phyloP scores from a whole-genome alignment of 768 basidiomycete species.

The Sarcodon sp. region DNA sequence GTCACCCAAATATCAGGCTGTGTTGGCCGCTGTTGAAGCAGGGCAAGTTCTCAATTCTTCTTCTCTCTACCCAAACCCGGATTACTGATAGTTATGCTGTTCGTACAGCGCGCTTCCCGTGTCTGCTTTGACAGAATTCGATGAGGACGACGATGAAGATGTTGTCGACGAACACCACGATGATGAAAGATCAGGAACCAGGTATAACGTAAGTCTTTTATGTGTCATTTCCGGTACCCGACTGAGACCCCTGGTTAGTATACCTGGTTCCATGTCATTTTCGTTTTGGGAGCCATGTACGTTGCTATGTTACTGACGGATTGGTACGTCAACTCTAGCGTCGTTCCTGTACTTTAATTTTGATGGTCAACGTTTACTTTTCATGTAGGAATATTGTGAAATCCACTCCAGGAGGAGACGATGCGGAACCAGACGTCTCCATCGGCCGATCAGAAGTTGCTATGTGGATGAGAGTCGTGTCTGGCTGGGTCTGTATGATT shows the following conservation, averaged over 20 bases:
- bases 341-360: background rate
- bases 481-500: constrained; percentile 86
- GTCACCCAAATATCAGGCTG: constrained; percentile 83
- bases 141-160: constrained; percentile 63
- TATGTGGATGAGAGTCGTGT: constrained; percentile 99
- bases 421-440: constrained; percentile 44
- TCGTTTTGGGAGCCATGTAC: constrained; percentile 94
- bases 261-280: constrained; percentile 98
- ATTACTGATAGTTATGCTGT: background rate
- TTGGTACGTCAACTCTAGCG: constrained; percentile 53
- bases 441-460: constrained; percentile 93
- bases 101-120: constrained; percentile 72
- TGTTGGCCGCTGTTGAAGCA: constrained; percentile 91
- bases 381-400: constrained; percentile 61
- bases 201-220: constrained; percentile 70
- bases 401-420: constrained; percentile 33
- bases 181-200: constrained; percentile 87
- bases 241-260: constrained; percentile 42
- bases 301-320: constrained; percentile 95
- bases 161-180: constrained; percentile 66
- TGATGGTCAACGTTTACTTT: background rate
- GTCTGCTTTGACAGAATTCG: constrained; percentile 74
- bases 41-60: constrained; percentile 41
- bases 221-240: background rate
- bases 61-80: background rate